Percentiles rank a stretch among this genome's conserved stretches.
phyloP scores from a whole-genome alignment of 495 filamentous ascomycete species.

The Cercophora samala region DNA sequence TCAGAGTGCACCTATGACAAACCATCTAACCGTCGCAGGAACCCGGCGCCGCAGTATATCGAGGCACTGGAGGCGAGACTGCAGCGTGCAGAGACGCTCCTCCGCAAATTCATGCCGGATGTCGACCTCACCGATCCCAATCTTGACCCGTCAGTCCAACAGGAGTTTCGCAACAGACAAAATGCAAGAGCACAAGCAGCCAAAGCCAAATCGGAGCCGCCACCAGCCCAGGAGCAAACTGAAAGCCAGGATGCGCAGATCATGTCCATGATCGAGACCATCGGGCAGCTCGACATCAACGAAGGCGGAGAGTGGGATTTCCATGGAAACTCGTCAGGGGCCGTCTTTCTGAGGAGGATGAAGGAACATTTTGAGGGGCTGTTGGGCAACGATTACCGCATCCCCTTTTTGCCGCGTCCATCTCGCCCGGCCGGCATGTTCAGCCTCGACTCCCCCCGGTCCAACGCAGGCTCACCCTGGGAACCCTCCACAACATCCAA shows the following conservation, averaged over 20 bases:
- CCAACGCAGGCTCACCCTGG: slow-evolving; percentile 51
- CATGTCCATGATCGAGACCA: slow-evolving; percentile 91
- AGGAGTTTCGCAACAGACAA: slow-evolving; percentile 52
- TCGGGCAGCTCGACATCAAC: slow-evolving; percentile 85
- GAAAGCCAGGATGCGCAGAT: slow-evolving; percentile 69
- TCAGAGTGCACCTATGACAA: slow-evolving; percentile 98
- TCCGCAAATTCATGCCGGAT: slow-evolving; percentile 77
- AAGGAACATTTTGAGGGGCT: slow-evolving; percentile 71
- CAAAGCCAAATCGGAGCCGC: slow-evolving; percentile 33
- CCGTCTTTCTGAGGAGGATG: slow-evolving; percentile 80
- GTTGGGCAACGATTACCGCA: slow-evolving; percentile 53
- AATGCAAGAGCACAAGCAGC: slow-evolving; percentile 39
- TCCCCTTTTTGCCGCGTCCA: slow-evolving; percentile 47
- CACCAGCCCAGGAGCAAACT: slow-evolving; percentile 10
- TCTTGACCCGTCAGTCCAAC: slow-evolving; percentile 65
- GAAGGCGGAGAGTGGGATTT: slow-evolving; percentile 94
- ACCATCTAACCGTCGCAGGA: slow-evolving; percentile 90
- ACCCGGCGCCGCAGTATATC: slow-evolving; percentile 91
- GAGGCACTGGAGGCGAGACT: slow-evolving; percentile 84
- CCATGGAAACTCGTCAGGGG: slow-evolving; percentile 86
- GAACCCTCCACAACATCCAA: slow-evolving; percentile 51
- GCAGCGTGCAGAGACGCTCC: slow-evolving; percentile 76
- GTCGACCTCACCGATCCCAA: slow-evolving; percentile 80
- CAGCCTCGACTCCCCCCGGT: slow-evolving; percentile 68
- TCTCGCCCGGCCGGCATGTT: slow-evolving; percentile 37